Evolutionary conservation across 1,284 basidiomycete species (phyloP), one percentile per base, ranked within the genome.

Genomic region (Cryptococcus wingfieldii): DNA sequence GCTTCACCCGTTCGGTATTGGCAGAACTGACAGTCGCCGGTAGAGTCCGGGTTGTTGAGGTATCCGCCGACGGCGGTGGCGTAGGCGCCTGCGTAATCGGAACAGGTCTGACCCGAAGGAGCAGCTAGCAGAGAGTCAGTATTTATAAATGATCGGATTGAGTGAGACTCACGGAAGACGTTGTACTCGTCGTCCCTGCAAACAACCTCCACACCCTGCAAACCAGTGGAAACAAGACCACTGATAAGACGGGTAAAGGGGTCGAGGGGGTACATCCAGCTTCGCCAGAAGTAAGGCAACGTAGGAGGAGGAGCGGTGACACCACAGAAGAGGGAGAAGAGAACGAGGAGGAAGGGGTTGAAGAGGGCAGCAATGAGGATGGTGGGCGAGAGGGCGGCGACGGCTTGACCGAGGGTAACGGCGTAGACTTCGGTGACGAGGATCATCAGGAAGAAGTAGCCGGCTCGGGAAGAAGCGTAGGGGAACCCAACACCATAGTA

Each of bases 371-470:
- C 88, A 45, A 91, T 84, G 70, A 84, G 74, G 61, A 78, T 77
- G 8, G 77, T 76, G 5, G 76, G 75, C 2, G 87, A 86, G 42
- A 93, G 76, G 0, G 90, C 85, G 18, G 86, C 89, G 47, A 93
- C 68, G 27, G 78, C 78, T 66, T 82, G 81, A 51, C 89, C 89
- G 10, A 91, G 78, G 14, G 86, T 83, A 27, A 91, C 88, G 60
- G 86, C 83, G 71, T 89, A 92, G 38, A 86, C 62, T 63, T 87
- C 83, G 76, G 87, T 83, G 76, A 90, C 83, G 13, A 90, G 78
- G 53, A 83, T 83, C 84, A 88, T 85, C 45, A 89, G 49, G 63
- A 70, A 74, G 68, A 71, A 70, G 65, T 70, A 70, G 25, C 68
- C 69, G 12, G 66, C 58, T 48, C 69, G 63, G 16, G 54, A 54